A percentile compares a stretch with the other conserved stretches of the same genome.
Evolutionary conservation across 208 protist genomes (phyloP).

Genomic region (Crithidia bombi): DNA sequence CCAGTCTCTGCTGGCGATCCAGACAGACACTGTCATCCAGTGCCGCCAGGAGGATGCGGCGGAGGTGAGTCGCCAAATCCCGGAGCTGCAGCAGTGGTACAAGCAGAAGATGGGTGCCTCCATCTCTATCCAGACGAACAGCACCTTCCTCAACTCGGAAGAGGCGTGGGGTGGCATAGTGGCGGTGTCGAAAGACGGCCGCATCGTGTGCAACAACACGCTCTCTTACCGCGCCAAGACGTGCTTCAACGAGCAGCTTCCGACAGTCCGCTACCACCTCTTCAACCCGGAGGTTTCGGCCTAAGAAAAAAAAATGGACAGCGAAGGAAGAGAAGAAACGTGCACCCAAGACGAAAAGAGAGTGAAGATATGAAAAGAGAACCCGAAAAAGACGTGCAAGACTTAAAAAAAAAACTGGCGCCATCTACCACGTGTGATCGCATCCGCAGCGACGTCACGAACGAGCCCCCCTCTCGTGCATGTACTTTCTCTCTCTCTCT

Average conservation of each 20-base stretch:
- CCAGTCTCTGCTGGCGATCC: conserved; percentile 80
- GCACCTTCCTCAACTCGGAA: conserved; percentile 65
- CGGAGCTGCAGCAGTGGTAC: conserved; percentile 76
- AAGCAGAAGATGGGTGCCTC: conserved; percentile 44
- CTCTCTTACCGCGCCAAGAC: conserved; percentile 83
- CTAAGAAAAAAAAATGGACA: conserved; percentile 33
- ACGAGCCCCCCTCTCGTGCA: too few relatives aligned
- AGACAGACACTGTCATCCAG: conserved; percentile 70
- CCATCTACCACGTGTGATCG: too few relatives aligned
- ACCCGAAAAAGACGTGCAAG: too few relatives aligned
- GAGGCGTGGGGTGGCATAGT: conserved; percentile 86
- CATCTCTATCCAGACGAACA: conserved; percentile 54
- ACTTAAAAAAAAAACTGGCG: too few relatives aligned
- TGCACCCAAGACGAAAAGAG: too few relatives aligned
- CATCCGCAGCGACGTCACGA: too few relatives aligned
- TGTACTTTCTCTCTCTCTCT: too few relatives aligned
- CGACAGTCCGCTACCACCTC: conserved; percentile 86
- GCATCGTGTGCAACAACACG: conserved; percentile 91
- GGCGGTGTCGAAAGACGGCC: conserved; percentile 67
- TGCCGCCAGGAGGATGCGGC: conserved; percentile 77
- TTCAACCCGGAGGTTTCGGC: conserved; percentile 71
- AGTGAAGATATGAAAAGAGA: not conserved
- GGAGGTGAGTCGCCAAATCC: conserved; percentile 47
- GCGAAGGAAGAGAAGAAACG: not conserved
- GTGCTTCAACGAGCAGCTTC: conserved; percentile 90